A percentile compares a stretch with the other conserved stretches of the same genome.
These are phyloP conservation scores for Metschnikowia borealis DNA, from an alignment of 805 yeast species.

Conservation along the genomic window DNA sequence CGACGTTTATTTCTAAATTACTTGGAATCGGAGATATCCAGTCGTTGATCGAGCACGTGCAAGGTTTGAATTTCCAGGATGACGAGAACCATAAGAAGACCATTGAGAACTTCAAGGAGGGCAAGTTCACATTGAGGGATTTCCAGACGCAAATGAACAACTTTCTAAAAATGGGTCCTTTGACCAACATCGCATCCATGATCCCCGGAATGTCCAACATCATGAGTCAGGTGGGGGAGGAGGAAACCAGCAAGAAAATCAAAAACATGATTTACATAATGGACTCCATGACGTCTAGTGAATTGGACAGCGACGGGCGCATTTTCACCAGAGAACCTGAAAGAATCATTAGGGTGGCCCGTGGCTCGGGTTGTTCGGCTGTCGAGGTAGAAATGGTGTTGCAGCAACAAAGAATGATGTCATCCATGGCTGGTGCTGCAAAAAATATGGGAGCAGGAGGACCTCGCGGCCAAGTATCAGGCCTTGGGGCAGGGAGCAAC, in stretches of 20 bases:
- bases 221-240: conserved; percentile 86
- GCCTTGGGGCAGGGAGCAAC: conserved; percentile 21
- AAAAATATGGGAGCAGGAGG: conserved; percentile 48
- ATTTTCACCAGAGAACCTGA: conserved; percentile 76
- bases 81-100: conserved; percentile 79
- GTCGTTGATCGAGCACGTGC: conserved; percentile 90
- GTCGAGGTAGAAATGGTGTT: conserved; percentile 91
- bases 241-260: conserved; percentile 78
- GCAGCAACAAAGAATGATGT: conserved; percentile 91
- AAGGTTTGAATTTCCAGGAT: conserved; percentile 65
- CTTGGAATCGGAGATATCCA: conserved; percentile 95
- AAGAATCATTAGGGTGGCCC: conserved; percentile 84
- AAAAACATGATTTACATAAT: conserved; percentile 85
- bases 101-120: conserved; percentile 89
- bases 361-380: conserved; percentile 90
- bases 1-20: conserved; percentile 83
- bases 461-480: conserved; percentile 24
- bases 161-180: conserved; percentile 94
- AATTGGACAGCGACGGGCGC: conserved; percentile 85
- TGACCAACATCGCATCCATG: conserved; percentile 91
- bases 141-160: conserved; percentile 93
- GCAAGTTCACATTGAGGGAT: conserved; percentile 87
- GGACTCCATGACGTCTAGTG: conserved; percentile 95
- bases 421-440: conserved; percentile 78
- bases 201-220: conserved; percentile 85